A percentile compares a stretch with the other conserved stretches of the same genome.
Conservation (phyloP, 2,329 filamentous ascomycete genomes). For the Aspergillus viridinutans region DNA sequence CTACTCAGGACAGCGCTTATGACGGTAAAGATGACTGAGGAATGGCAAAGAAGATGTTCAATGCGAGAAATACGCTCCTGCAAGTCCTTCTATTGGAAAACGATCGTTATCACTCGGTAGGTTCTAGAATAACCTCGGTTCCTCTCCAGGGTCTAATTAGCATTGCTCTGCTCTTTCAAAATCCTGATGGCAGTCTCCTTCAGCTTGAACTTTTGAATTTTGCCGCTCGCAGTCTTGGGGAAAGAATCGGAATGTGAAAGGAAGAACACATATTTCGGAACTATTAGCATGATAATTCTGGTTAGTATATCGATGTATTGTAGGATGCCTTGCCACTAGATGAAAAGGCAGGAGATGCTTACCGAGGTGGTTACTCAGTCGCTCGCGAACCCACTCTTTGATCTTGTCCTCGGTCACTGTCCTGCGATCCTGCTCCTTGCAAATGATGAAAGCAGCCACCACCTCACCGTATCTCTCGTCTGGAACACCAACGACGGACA, state of each 20-base stretch:
- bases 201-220: slow-evolving; percentile 92
- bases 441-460: slow-evolving; percentile 77
- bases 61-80: not conserved
- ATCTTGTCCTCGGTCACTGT: slow-evolving; percentile 56
- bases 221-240: slow-evolving; percentile 92
- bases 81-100: not conserved
- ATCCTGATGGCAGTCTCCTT: slow-evolving; percentile 59
- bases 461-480: slow-evolving; percentile 81
- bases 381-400: slow-evolving; percentile 65
- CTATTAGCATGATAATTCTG: slow-evolving; percentile 32
- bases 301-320: not conserved
- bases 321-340: not conserved
- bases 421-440: slow-evolving; percentile 32
- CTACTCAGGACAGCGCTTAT: not conserved
- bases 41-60: not conserved
- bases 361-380: slow-evolving; percentile 67
- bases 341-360: slow-evolving; percentile 23
- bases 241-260: slow-evolving; percentile 57
- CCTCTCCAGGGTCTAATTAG: not conserved
- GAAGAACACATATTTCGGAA: slow-evolving; percentile 89
- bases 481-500: slow-evolving; percentile 76
- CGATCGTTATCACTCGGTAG: too few relatives aligned
- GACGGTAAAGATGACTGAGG: not conserved
- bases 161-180: slow-evolving; percentile 30
- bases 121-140: not conserved